Percentiles rank a stretch among this genome's conserved stretches.
Evolutionary conservation across 169 alveolate genomes (phyloP).

Genomic region (Neospora caninum): DNA sequence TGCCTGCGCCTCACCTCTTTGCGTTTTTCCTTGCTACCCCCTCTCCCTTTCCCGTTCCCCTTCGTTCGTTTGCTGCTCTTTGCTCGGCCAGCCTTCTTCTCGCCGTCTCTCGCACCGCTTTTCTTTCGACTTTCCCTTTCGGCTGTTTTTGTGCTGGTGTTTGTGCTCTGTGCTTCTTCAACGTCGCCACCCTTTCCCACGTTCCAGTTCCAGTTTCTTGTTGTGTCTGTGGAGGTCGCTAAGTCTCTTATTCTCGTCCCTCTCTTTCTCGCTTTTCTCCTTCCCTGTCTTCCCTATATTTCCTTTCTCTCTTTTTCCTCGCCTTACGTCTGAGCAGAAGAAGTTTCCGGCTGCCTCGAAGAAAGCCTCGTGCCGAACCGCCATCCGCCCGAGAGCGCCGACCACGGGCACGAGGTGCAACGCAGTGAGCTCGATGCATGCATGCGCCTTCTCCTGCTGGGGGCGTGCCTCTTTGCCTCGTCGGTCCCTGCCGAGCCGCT

Average conservation of each 20-base stretch:
- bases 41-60: too few species aligned
- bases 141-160: too few species aligned
- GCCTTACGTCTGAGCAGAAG: neutral
- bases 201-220: neutral
- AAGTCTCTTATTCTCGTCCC: neutral
- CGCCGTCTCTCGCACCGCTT: too few species aligned
- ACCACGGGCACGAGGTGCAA: neutral
- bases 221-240: neutral
- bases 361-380: neutral
- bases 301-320: neutral
- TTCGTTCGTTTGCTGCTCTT: too few species aligned
- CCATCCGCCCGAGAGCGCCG: constrained; percentile 17
- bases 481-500: neutral
- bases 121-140: too few species aligned
- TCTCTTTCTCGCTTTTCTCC: neutral
- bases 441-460: neutral
- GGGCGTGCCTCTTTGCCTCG: neutral
- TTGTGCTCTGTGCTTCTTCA: neutral
- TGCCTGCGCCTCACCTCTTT: too few species aligned
- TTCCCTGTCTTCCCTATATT: neutral
- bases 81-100: too few species aligned
- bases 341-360: constrained; percentile 13
- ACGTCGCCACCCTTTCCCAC: neutral
- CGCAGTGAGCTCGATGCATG: neutral
- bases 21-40: too few species aligned